Evolutionary conservation across 2,329 filamentous ascomycete species (phyloP).

Genomic region (Verticillium isaacii): DNA sequence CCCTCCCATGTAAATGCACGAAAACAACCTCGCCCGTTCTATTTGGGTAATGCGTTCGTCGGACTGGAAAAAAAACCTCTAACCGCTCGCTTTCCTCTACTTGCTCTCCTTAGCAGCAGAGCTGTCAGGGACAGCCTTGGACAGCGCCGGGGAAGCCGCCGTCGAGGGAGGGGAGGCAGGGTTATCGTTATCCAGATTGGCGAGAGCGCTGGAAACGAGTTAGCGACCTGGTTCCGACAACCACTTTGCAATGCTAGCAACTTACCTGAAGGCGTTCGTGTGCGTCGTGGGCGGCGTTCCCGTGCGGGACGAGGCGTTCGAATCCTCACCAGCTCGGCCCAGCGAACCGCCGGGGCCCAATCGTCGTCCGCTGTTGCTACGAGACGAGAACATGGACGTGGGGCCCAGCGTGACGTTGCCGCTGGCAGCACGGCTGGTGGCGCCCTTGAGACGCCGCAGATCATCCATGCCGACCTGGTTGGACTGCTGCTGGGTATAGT

Average conservation of each 20-base stretch:
- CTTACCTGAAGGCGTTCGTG: conserved; percentile 92
- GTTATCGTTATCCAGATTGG: conserved; percentile 57
- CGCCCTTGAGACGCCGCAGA: conserved; percentile 66
- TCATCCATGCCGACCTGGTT: conserved; percentile 92
- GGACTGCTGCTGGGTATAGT: conserved; percentile 66
- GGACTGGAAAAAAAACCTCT: conserved; percentile 21
- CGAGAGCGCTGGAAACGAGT: conserved; percentile 46
- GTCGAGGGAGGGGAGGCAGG: conserved; percentile 67
- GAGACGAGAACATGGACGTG: conserved; percentile 79
- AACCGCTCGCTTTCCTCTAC: conserved; percentile 11
- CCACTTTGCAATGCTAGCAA: neutral
- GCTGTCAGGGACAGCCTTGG: conserved; percentile 56
- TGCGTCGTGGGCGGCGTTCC: conserved; percentile 78
- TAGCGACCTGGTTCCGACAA: neutral
- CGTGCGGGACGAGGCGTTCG: conserved; percentile 80
- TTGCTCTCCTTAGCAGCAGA: conserved; percentile 38
- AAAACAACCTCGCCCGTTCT: conserved; percentile 43
- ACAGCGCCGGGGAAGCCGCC: conserved; percentile 59
- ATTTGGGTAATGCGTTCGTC: conserved; percentile 41
- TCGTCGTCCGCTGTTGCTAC: conserved; percentile 84
- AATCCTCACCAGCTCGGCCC: conserved; percentile 74
- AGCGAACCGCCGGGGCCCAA: conserved; percentile 71
- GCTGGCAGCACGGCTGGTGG: conserved; percentile 54
- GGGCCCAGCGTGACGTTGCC: conserved; percentile 69
- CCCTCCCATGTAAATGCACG: conserved; percentile 40